Evolutionary conservation across 352 stramenopile species (phyloP), one percentile per base, ranked within the genome.

Genomic region (Globisporangium rhizosaccharum): DNA sequence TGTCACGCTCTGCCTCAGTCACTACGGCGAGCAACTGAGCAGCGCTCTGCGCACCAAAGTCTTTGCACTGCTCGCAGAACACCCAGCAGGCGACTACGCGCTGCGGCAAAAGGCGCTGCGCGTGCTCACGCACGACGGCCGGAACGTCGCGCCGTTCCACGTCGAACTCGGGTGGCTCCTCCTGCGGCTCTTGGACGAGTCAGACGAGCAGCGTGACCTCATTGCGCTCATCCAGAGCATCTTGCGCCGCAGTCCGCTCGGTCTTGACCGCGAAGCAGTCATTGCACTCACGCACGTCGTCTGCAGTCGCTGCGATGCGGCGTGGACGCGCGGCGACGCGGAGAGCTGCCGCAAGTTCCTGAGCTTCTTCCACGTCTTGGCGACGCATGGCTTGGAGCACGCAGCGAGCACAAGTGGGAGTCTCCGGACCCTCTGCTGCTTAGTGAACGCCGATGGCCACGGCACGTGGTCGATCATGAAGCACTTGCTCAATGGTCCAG

Each of bases 391-490:
- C 17, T 64, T 89, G 8, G 84, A 87, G 15, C 71, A 75, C 50
- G 82, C 79, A 1, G 77, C 83, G 8, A 84, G 76, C 18, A 83
- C 74, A 1, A 76, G 79, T 3, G 72, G 63, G 4, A 91, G 80
- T 59, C 63, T 95, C 26, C 73, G 77, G 20, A 91, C 86, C 14
- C 62, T 95, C 3, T 93, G 86, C 56, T 92, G 79, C 53, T 77
- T 95, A 57, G 84, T 93, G 10, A 95, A 95, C 56, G 79, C 79
- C 9, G 84, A 94, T 54, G 83, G 82, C 18, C 77, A 92, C 59
- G 83, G 77, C 33, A 92, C 84, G 37, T 95, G 85, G 85, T 82
- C 78, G 2, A 74, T 92, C 25, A 88, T 93, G 75, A 92, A 92
- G 65, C 62, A 82, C 28, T 25, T 95, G 51, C 73, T 95, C 15